phyloP scores from a whole-genome alignment of 2,329 filamentous ascomycete genomes.

The Ceratocystis harringtonii region DNA sequence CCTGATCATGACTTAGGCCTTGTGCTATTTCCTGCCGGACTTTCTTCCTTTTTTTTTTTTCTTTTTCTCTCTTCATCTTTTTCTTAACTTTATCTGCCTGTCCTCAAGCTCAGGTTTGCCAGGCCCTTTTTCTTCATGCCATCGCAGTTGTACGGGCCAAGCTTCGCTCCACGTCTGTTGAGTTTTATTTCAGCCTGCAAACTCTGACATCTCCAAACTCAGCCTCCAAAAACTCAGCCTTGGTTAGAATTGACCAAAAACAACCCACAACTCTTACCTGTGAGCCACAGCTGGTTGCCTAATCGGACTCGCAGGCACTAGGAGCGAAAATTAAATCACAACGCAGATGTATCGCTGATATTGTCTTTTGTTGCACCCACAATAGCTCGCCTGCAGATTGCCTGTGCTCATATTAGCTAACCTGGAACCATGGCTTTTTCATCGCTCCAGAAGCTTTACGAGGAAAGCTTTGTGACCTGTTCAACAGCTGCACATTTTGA shows the following conservation, averaged over 20 bases:
- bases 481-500: slow-evolving; percentile 96
- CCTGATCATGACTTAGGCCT: not conserved
- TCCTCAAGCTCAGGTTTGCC: not conserved
- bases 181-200: not conserved
- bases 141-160: not conserved
- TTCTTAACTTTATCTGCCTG: not conserved
- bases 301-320: not conserved
- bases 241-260: not conserved
- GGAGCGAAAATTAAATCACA: not conserved
- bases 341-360: not conserved
- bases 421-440: slow-evolving; percentile 36
- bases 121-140: not conserved
- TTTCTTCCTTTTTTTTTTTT: not conserved
- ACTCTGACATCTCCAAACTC: not conserved
- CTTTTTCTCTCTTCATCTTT: not conserved
- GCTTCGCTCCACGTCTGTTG: not conserved
- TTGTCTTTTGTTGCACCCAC: not conserved
- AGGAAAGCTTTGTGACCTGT: slow-evolving; percentile 87
- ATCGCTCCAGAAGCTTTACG: slow-evolving; percentile 89
- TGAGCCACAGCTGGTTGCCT: not conserved
- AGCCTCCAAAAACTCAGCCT: not conserved
- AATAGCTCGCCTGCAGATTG: not conserved
- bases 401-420: not conserved
- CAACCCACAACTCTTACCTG: not conserved
- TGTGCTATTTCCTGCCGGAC: not conserved